Evolutionary conservation across 805 yeast species (phyloP).

Genomic region (Brettanomyces sp.): DNA sequence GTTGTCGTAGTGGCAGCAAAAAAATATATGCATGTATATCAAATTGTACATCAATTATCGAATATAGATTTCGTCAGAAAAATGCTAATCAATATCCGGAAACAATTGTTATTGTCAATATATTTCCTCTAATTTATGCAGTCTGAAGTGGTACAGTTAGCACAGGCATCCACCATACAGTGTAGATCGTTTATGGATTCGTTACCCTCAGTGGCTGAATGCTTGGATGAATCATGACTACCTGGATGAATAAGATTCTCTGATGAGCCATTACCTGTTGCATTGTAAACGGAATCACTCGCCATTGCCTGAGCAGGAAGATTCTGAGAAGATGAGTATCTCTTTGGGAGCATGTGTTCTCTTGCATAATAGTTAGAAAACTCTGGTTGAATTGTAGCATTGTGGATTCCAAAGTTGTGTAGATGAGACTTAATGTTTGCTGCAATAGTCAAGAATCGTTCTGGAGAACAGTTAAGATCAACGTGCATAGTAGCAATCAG

Average conservation of each 20-base stretch:
- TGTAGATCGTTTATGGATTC: conserved; percentile 19
- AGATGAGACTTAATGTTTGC: conserved; percentile 66
- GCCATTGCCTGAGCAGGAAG: conserved; percentile 1
- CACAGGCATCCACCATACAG: conserved; percentile 44
- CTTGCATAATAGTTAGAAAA: conserved; percentile 35
- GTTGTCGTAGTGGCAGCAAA: too few species aligned
- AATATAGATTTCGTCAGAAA: too few species aligned
- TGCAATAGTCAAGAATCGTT: conserved; percentile 61
- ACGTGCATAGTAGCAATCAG: conserved; percentile 86
- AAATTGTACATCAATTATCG: too few species aligned
- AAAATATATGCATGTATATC: too few species aligned
- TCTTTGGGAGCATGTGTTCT: conserved; percentile 20
- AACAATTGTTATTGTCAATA: too few species aligned
- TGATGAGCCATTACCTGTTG: conserved; percentile 4
- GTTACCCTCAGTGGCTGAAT: background rate
- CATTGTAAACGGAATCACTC: background rate
- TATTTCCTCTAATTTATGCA: conserved; percentile 23
- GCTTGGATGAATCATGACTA: background rate
- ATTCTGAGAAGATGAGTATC: conserved; percentile 16
- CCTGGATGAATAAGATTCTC: background rate
- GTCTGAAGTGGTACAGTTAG: conserved; percentile 38
- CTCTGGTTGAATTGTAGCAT: conserved; percentile 96
- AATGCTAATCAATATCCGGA: too few species aligned
- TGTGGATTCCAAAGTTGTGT: conserved; percentile 79
- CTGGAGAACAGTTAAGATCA: conserved; percentile 57